Base-by-base conservation (phyloP, 345 rosid genomes). In the Gossypium rotundifolium region DNA sequence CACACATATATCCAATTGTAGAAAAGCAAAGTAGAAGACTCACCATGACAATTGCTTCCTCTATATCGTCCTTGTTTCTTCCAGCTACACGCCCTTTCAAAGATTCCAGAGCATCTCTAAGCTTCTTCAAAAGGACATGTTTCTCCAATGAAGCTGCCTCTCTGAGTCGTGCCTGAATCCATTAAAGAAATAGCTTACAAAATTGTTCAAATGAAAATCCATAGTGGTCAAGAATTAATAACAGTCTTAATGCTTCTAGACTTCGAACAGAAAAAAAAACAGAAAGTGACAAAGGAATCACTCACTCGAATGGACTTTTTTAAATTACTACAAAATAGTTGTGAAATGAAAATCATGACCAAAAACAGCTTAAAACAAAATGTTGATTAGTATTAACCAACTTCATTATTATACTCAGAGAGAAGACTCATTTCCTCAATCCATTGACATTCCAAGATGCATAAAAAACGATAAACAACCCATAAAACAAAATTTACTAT, bases 131-230 rank as follows among this genome's bases (percentile, higher is more conserved):
- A 79, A 96, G 94, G 72, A 96, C 95, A 86, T 96, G 99, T 67
- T 96, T 96, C 86, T 96, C 98, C 85, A 96, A 75, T 9, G 97
- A 96, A 66, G 94, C 94, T 74, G 93, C 99, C 82, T 91, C 97
- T 77, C 90, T 84, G 66, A 93, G 87, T 83, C 85, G 91, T 29
- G 97, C 97, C 98, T 96, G 96, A 82, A 84, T 71, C 61, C 77
- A 75, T 61, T 9, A 72, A 62, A 78, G 61, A 52, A 76, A 40
- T 45, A 65, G 40, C 65, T 76, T 73, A 69, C 22, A 61, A 52
- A 65, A 25, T 65, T 25, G 22, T 17, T 65, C 66, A 62, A 25
- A 33, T 18, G 60, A 22, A 7, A 55, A 73, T 53, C 42, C 48
- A 10, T 58, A 42, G 25, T 76, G 58, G 10, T 66, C 27, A 64